Evolutionary conservation across 352 stramenopile genomes (phyloP), one percentile per base, ranked within the genome.

Genomic region (Phytophthora fragariae): DNA sequence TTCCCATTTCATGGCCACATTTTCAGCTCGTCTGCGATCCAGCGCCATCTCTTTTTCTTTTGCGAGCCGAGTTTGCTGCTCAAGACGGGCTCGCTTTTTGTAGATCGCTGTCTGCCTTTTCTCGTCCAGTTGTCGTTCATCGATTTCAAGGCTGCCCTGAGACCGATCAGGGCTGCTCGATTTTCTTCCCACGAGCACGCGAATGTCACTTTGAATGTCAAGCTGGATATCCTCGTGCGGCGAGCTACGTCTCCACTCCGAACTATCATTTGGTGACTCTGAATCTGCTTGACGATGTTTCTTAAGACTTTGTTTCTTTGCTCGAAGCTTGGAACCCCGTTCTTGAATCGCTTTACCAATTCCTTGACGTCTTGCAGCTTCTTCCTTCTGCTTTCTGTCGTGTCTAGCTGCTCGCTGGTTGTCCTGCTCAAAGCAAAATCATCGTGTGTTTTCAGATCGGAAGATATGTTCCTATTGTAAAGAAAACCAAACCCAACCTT

Each of bases 1-100:
- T 73, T 90, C 85, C 19, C 61, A 52, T 54, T 82, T 89, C 85
- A 92, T 91, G 1, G 65, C 57, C 9, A 78, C 72, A 57, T 73
- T 84, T 72, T 90, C 85, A n/a, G 67, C 62, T 21, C 83, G 77
- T 15, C 76, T 69, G 5, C 56, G 68, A 29, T 91, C 71, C 21
- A 88, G 55, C 14, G 72, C 55, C 31, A 33, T 27, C 2, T 76
- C 55, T 24, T 70, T 69, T 24, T 80, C 61, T 27, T 65, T 24
- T 41, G 39, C 2, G 31, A 44, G 7, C 15, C 49, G 29, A 50
- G 11, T 7, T 33, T 73, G 41, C 39, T 76, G 66, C 9, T 82
- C 67, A 3, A 65, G 31, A 50, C 60, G 68, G 2, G 19, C 35
- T 14, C 81, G 74, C 57, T 88, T 83, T 19, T 65, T 50, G 15